Conservation (phyloP, 1,284 basidiomycete genomes). For the Irpex sp. region DNA sequence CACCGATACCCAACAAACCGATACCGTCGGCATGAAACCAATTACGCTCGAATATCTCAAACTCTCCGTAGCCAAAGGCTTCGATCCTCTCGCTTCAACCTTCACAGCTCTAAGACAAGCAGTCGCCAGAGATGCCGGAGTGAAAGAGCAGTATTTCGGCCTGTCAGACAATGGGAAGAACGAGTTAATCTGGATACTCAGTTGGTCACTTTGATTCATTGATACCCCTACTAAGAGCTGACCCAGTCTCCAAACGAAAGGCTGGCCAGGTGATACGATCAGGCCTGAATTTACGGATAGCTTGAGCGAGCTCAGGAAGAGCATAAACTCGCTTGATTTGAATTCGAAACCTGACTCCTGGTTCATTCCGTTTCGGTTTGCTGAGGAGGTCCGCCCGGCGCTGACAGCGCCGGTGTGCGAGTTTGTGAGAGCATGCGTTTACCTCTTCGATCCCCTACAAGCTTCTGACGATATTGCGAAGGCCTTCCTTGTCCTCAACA, state of each 20-base stretch:
- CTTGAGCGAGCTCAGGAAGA: background rate
- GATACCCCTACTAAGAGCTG: background rate
- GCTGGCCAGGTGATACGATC: background rate
- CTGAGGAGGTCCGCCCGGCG: slow-evolving; percentile 12
- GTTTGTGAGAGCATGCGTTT: slow-evolving; percentile 13
- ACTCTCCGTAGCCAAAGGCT: slow-evolving; percentile 13
- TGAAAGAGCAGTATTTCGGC: slow-evolving; percentile 20
- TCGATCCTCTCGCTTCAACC: slow-evolving; percentile 12
- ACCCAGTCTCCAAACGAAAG: background rate
- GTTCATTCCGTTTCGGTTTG: slow-evolving; percentile 15
- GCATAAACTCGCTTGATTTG: background rate
- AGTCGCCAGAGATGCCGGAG: slow-evolving; percentile 11
- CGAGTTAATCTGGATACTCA: slow-evolving; percentile 17
- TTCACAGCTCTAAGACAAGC: slow-evolving; percentile 14
- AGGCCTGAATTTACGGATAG: background rate
- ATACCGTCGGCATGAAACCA: background rate
- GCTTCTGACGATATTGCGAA: background rate
- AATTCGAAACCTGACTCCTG: background rate
- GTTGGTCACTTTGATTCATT: slow-evolving; percentile 10
- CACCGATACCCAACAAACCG: background rate
- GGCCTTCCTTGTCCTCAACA: background rate
- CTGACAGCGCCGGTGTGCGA: slow-evolving; percentile 17
- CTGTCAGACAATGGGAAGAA: slow-evolving; percentile 6
- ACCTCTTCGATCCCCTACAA: background rate
- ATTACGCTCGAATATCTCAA: slow-evolving; percentile 17